Conservation (phyloP, 192 early-diverging fungal genomes). For the Podila horticola region DNA sequence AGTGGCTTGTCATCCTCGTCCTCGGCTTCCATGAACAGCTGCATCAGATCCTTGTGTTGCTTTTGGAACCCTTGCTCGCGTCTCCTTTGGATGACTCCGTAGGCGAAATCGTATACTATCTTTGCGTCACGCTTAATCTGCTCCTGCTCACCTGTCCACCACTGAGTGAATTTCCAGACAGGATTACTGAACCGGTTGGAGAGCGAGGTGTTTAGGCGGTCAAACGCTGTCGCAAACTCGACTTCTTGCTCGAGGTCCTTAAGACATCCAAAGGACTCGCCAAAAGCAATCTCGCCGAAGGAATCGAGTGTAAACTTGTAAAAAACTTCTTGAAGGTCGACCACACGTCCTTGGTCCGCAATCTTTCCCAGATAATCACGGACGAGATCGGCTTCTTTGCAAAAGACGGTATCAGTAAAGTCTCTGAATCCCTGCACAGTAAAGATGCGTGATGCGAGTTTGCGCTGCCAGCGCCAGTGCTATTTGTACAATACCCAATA, state of each 20-base stretch:
- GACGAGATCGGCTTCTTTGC: constrained; percentile 21
- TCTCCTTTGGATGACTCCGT: constrained; percentile 35
- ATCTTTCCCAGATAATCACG: constrained; percentile 18
- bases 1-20: constrained; percentile 44
- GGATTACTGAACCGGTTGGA: constrained; percentile 20
- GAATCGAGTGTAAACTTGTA: constrained; percentile 37
- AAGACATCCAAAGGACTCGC: constrained; percentile 35
- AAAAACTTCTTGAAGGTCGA: constrained; percentile 28
- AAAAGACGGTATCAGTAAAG: background rate
- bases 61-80: constrained; percentile 3
- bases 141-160: constrained; percentile 12
- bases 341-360: constrained; percentile 8
- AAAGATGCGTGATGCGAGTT: background rate
- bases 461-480: background rate
- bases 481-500: background rate
- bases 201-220: constrained; percentile 50
- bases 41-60: constrained; percentile 45
- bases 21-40: constrained; percentile 53
- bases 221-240: constrained; percentile 64
- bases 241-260: constrained; percentile 19
- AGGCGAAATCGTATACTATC: constrained; percentile 28
- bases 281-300: constrained; percentile 43
- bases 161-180: constrained; percentile 28
- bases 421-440: background rate
- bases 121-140: constrained; percentile 17